phyloP scores from a whole-genome alignment of 164 flowering plant species.

The Taxillus chinensis region DNA sequence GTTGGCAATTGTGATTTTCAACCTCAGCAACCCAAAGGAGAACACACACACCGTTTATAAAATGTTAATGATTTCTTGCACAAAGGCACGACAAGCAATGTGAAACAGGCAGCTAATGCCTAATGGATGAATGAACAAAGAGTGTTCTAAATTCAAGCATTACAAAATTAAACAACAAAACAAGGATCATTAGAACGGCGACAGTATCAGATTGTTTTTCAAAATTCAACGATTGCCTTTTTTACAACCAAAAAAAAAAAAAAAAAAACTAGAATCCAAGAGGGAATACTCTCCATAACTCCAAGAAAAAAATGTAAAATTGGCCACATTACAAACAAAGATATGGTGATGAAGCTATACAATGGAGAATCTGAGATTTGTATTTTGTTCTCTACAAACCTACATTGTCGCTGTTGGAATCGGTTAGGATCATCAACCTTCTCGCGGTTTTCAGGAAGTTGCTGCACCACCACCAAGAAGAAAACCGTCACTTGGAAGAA shows the following conservation, averaged over 20 bases:
- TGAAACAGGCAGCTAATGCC: too few relatives aligned
- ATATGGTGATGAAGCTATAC: conserved; percentile 34
- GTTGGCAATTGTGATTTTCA: too few relatives aligned
- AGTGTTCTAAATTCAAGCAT: too few relatives aligned
- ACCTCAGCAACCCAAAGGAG: too few relatives aligned
- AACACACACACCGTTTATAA: too few relatives aligned
- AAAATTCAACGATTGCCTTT: conserved; percentile 3
- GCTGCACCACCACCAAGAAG: conserved; percentile 30
- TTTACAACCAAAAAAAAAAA: neutral
- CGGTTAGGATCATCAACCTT: conserved; percentile 56
- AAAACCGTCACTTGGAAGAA: neutral
- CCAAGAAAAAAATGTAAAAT: conserved; percentile 9
- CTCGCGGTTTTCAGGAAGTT: conserved; percentile 51
- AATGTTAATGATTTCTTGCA: too few relatives aligned
- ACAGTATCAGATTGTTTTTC: too few relatives aligned
- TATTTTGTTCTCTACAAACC: conserved; percentile 26
- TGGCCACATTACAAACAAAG: conserved; percentile 17
- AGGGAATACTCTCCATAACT: conserved; percentile 3
- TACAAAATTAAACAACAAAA: too few relatives aligned
- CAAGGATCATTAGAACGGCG: too few relatives aligned
- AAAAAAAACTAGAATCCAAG: neutral
- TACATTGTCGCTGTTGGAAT: conserved; percentile 46
- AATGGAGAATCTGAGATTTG: conserved; percentile 16
- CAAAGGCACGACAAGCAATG: too few relatives aligned
- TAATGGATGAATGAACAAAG: too few relatives aligned